Evolutionary conservation across 768 basidiomycete species (phyloP).

Genomic region (Xanthoconium stramineum): DNA sequence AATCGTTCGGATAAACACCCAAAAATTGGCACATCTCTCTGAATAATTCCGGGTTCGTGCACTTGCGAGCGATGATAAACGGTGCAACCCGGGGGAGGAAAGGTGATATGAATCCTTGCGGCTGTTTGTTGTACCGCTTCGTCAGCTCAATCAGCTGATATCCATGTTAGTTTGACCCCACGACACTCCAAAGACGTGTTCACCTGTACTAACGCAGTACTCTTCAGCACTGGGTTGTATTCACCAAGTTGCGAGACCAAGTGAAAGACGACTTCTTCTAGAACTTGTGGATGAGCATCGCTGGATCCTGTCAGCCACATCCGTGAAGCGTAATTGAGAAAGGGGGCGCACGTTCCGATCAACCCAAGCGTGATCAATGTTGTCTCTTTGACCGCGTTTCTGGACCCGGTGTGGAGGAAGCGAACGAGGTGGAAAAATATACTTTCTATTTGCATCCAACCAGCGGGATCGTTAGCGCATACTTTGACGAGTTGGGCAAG

Average conservation of each 20-base stretch:
- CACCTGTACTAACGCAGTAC: slow-evolving; percentile 67
- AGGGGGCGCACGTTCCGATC: slow-evolving; percentile 41
- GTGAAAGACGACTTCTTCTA: slow-evolving; percentile 58
- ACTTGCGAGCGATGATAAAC: slow-evolving; percentile 57
- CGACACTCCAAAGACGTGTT: slow-evolving; percentile 6
- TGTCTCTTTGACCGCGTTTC: slow-evolving; percentile 57
- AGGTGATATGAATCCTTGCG: slow-evolving; percentile 67
- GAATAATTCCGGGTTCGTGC: slow-evolving; percentile 56
- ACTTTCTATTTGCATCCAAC: slow-evolving; percentile 34
- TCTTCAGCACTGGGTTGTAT: slow-evolving; percentile 65
- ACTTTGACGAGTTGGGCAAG: slow-evolving; percentile 46
- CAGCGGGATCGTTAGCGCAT: slow-evolving; percentile 36
- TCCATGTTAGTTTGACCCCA: slow-evolving; percentile 2
- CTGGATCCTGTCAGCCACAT: slow-evolving; percentile 33
- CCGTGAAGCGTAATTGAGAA: background rate
- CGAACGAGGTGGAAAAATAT: slow-evolving; percentile 47
- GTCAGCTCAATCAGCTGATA: slow-evolving; percentile 57
- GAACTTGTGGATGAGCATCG: slow-evolving; percentile 44
- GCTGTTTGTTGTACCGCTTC: slow-evolving; percentile 54
- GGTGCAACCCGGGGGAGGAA: slow-evolving; percentile 66
- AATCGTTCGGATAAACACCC: slow-evolving; percentile 50
- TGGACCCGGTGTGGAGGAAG: slow-evolving; percentile 42
- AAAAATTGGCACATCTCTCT: slow-evolving; percentile 69
- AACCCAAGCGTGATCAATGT: slow-evolving; percentile 57
- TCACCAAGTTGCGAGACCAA: slow-evolving; percentile 67